Evolutionary conservation across 2,329 filamentous ascomycete species (phyloP).

Genomic region (Sporothrix brunneoviolacea): DNA sequence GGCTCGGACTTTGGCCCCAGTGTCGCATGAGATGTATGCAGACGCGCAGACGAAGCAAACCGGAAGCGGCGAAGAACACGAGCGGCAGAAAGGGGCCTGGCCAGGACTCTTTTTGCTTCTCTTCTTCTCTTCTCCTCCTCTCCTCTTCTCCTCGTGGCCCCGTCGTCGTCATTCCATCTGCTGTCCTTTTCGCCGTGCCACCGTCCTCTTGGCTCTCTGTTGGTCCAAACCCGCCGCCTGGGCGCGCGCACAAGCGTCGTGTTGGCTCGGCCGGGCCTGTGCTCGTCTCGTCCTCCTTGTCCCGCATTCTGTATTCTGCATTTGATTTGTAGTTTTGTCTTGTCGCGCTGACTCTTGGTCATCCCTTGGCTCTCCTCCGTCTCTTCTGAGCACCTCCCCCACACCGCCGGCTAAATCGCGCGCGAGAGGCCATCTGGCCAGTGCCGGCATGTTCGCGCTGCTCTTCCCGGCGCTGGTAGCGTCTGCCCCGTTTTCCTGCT

Average conservation of each 20-base stretch:
- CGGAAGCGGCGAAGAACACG: background rate
- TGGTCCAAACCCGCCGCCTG: background rate
- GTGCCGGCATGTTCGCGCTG: background rate
- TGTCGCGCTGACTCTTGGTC: too few species aligned
- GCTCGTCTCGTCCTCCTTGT: background rate
- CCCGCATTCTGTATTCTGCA: too few species aligned
- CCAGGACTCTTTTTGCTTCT: too few species aligned
- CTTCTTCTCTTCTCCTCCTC: too few species aligned
- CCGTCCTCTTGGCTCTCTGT: background rate
- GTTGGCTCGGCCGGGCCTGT: background rate
- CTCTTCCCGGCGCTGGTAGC: too few species aligned
- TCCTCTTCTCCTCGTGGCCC: too few species aligned
- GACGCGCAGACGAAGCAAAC: background rate
- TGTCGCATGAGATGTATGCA: constrained; percentile 8
- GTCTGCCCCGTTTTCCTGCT: too few species aligned
- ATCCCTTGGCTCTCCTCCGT: background rate
- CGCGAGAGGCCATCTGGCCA: background rate
- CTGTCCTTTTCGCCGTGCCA: too few species aligned
- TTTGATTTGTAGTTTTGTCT: too few species aligned
- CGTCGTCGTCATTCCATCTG: too few species aligned
- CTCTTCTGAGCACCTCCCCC: background rate
- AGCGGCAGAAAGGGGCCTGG: background rate
- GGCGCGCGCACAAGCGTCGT: background rate
- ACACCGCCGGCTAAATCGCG: background rate
- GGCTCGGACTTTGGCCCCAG: constrained; percentile 13